These are phyloP conservation scores for Aegle marmelos DNA, from an alignment of 345 rosid species.

Conservation along the genomic window DNA sequence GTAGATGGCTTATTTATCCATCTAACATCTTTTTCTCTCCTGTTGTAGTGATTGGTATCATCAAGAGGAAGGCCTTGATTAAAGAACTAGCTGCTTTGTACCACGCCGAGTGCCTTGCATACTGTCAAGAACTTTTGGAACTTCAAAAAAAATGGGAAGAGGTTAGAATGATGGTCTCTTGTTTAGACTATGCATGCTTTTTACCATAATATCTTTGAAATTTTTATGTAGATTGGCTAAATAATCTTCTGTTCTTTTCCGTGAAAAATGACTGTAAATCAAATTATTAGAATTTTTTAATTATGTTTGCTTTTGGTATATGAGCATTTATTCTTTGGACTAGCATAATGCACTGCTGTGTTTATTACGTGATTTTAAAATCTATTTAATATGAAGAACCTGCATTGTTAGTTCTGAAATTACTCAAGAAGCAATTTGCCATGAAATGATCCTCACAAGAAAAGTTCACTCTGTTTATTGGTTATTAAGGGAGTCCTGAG, in stretches of 20 bases:
- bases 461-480: neutral
- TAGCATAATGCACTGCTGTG: neutral
- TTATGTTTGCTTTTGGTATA: neutral
- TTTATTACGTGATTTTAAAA: neutral
- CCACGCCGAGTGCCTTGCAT: constrained; percentile 76
- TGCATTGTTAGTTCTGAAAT: neutral
- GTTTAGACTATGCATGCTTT: neutral
- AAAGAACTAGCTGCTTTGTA: constrained; percentile 86
- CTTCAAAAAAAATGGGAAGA: constrained; percentile 74
- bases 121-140: constrained; percentile 78
- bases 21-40: constrained; percentile 2
- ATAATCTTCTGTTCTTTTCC: neutral
- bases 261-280: neutral
- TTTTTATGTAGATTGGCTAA: neutral
- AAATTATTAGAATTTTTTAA: neutral
- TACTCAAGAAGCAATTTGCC: neutral
- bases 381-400: neutral
- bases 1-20: neutral
- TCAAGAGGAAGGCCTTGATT: constrained; percentile 88
- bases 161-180: constrained; percentile 38
- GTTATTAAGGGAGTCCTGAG: neutral
- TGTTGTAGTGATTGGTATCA: constrained; percentile 83
- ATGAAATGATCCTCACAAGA: neutral
- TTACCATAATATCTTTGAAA: neutral
- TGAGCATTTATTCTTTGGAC: neutral